These are phyloP conservation scores for Dictyophora rubrovolvata DNA, from an alignment of 768 basidiomycete genomes.

Conservation along the genomic window DNA sequence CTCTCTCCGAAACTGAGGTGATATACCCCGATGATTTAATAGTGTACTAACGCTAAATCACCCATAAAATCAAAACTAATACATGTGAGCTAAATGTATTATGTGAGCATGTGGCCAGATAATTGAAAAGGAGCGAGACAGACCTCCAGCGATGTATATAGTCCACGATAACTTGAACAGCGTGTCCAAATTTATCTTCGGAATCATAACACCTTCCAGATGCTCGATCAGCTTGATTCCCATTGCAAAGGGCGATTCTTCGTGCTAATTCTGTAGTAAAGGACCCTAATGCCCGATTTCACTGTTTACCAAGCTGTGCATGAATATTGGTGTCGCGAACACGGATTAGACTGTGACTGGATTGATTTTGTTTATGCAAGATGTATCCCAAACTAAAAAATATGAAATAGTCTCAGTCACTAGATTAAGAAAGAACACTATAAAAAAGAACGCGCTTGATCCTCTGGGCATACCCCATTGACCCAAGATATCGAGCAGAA, in stretches of 20 bases:
- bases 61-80: slow-evolving; percentile 28
- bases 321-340: neutral
- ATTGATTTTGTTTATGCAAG: too few relatives aligned
- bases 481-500: neutral
- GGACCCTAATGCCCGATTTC: neutral
- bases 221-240: too few relatives aligned
- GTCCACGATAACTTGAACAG: too few relatives aligned
- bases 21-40: neutral
- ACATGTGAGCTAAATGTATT: neutral
- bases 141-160: neutral
- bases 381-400: too few relatives aligned
- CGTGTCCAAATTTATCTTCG: too few relatives aligned
- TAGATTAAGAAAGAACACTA: too few relatives aligned
- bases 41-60: slow-evolving; percentile 25
- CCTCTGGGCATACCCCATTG: neutral
- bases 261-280: too few relatives aligned
- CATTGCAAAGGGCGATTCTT: too few relatives aligned
- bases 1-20: slow-evolving; percentile 27
- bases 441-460: too few relatives aligned
- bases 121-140: neutral
- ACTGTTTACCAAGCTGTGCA: neutral
- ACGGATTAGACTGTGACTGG: neutral
- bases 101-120: neutral
- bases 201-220: too few relatives aligned
- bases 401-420: too few relatives aligned